Conservation (phyloP, 352 stramenopile species). For the Pythium sukuiense region DNA sequence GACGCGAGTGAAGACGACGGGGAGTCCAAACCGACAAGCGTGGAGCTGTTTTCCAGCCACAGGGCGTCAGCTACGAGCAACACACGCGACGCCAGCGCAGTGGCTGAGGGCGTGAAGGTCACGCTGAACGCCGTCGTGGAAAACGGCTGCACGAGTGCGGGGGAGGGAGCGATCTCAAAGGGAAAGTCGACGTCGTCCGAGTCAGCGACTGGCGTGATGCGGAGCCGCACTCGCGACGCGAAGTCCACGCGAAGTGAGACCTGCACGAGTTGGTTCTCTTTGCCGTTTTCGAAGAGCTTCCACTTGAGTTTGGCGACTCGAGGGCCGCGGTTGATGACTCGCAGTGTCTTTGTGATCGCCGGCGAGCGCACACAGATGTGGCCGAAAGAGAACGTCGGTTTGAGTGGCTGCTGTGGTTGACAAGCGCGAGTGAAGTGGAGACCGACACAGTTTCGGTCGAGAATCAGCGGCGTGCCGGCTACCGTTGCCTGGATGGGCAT, state of each 20-base stretch:
- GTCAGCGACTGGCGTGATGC: slow-evolving; percentile 40
- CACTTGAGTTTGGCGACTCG: slow-evolving; percentile 56
- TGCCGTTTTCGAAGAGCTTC: slow-evolving; percentile 49
- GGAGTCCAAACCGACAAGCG: background rate
- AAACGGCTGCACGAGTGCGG: slow-evolving; percentile 32
- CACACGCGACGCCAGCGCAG: slow-evolving; percentile 27
- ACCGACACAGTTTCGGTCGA: slow-evolving; percentile 71
- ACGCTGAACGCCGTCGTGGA: slow-evolving; percentile 48
- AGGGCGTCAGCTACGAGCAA: slow-evolving; percentile 66
- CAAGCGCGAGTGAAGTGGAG: slow-evolving; percentile 32
- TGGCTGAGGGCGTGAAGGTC: slow-evolving; percentile 40
- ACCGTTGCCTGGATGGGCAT: slow-evolving; percentile 55
- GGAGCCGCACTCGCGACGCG: slow-evolving; percentile 38
- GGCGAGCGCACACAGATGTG: slow-evolving; percentile 43
- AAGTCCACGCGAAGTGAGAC: slow-evolving; percentile 63
- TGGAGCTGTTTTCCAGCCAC: slow-evolving; percentile 34
- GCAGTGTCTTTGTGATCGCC: slow-evolving; percentile 46
- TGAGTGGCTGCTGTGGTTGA: background rate
- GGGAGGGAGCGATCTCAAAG: slow-evolving; percentile 35
- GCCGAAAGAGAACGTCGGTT: slow-evolving; percentile 53
- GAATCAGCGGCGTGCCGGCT: slow-evolving; percentile 50
- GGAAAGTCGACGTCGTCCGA: slow-evolving; percentile 32
- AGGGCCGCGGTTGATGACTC: slow-evolving; percentile 69
- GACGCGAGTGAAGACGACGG: background rate
- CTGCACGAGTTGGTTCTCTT: slow-evolving; percentile 55